A percentile compares a stretch with the other conserved stretches of the same genome.
phyloP scores from a whole-genome alignment of 2,329 filamentous ascomycete species.

The Beauveria medogensis region DNA sequence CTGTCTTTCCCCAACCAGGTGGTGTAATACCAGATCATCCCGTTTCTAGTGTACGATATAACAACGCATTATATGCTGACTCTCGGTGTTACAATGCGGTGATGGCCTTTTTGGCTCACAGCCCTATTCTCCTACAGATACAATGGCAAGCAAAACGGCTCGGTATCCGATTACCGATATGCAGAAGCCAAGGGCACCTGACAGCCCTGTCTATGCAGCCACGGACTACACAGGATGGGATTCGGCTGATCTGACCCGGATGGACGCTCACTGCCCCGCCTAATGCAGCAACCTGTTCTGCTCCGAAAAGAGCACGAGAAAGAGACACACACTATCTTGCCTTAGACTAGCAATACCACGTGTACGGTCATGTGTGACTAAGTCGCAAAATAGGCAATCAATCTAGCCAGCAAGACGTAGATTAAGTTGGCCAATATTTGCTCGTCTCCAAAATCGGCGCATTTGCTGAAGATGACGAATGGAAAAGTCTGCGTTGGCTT shows the following conservation, averaged over 20 bases:
- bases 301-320: not conserved
- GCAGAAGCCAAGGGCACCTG: not conserved
- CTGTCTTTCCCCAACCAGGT: not conserved
- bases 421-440: no score
- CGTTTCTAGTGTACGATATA: not conserved
- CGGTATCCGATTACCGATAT: not conserved
- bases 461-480: not conserved
- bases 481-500: not conserved
- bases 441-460: no score
- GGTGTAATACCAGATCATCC: not conserved
- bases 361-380: not conserved
- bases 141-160: not conserved
- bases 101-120: not conserved
- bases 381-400: not conserved
- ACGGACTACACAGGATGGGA: not conserved
- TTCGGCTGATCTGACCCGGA: constrained; percentile 2
- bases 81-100: not conserved
- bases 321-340: not conserved
- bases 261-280: not conserved
- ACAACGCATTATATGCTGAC: not conserved
- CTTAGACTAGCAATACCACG: not conserved
- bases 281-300: not conserved
- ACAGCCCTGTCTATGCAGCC: not conserved
- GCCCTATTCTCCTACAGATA: not conserved
- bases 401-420: not conserved